These are phyloP conservation scores for Aquilaria yunnanensis DNA, from an alignment of 345 rosid genomes.

Conservation along the genomic window DNA sequence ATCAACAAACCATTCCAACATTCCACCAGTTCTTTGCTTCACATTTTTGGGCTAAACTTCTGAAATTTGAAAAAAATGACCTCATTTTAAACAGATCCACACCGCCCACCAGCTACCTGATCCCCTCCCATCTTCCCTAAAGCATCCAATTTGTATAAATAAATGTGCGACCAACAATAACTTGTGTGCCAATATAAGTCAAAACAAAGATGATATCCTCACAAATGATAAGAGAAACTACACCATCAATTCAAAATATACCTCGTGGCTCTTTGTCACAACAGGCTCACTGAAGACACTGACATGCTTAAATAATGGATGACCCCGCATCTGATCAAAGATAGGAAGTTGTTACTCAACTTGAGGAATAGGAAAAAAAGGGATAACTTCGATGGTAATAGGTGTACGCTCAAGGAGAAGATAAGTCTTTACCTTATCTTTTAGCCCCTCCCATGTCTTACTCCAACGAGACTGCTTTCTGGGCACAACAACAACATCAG, in stretches of 20 bases:
- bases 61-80: no score
- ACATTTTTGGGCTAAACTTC: no score
- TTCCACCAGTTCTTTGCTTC: no score
- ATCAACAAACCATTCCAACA: no score
- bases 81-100: no score
- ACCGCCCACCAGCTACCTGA: no score
- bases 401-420: no score
- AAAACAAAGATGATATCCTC: background rate
- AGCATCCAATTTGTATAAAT: no score
- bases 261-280: slow-evolving; percentile 89
- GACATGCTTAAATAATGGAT: slow-evolving; percentile 63
- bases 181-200: background rate
- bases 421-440: slow-evolving; percentile 42
- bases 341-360: slow-evolving; percentile 3
- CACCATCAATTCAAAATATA: slow-evolving; percentile 14
- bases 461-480: slow-evolving; percentile 65
- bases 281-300: slow-evolving; percentile 81
- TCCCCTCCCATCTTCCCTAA: no score
- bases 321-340: slow-evolving; percentile 52
- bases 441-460: slow-evolving; percentile 67
- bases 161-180: no score
- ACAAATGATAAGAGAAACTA: no score
- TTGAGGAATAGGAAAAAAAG: slow-evolving; percentile 3
- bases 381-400: background rate
- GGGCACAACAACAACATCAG: slow-evolving; percentile 60